phyloP scores from a whole-genome alignment of 140 eudicot species.

The Flaveria floridana region DNA sequence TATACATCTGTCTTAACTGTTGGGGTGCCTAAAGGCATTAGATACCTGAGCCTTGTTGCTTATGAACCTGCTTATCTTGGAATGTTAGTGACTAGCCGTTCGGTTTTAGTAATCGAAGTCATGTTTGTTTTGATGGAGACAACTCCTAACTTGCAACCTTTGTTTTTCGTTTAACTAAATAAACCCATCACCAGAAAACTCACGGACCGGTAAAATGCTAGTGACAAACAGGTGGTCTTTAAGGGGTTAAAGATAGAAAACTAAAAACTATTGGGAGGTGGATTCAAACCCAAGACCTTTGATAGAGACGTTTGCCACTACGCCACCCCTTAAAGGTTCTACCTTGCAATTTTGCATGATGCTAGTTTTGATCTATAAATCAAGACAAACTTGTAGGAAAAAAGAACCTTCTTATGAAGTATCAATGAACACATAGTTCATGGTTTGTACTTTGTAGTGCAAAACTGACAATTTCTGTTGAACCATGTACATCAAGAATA shows the following conservation, averaged over 20 bases:
- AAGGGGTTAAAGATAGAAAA: too few relatives aligned
- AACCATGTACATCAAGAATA: neutral
- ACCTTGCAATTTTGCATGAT: neutral
- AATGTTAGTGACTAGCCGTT: neutral
- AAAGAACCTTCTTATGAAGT: neutral
- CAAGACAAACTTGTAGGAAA: neutral
- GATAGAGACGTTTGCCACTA: neutral
- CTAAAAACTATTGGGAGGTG: neutral
- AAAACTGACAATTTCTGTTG: neutral
- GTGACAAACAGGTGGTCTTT: too few relatives aligned
- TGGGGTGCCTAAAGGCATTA: neutral
- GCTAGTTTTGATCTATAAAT: neutral
- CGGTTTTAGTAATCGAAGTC: neutral
- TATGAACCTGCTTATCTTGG: neutral
- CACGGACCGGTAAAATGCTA: too few relatives aligned
- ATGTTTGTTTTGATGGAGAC: neutral
- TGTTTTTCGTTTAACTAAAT: neutral
- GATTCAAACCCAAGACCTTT: neutral
- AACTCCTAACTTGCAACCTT: neutral
- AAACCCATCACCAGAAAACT: too few relatives aligned
- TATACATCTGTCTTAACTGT: neutral
- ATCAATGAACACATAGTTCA: neutral
- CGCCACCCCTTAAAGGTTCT: too few relatives aligned
- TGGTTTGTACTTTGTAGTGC: neutral
- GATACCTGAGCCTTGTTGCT: neutral